Conservation (phyloP, 495 filamentous ascomycete genomes). For the Entonaema liquescens region DNA sequence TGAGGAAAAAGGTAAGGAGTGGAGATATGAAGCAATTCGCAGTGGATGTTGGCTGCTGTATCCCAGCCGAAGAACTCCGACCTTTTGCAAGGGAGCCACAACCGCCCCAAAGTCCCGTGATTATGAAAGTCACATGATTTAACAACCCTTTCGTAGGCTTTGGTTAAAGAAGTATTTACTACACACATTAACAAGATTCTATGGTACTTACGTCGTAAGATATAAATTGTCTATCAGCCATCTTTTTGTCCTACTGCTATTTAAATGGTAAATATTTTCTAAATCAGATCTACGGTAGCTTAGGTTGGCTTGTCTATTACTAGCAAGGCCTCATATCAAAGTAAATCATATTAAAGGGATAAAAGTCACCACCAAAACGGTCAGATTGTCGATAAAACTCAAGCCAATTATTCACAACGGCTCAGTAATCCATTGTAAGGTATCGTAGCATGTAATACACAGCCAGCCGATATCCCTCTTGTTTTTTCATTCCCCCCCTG, state of each 20-base stretch:
- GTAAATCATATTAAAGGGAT: background rate
- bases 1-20: conserved; percentile 52
- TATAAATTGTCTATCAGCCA: background rate
- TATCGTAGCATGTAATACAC: conserved; percentile 39
- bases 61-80: conserved; percentile 33
- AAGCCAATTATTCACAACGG: conserved; percentile 21
- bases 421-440: conserved; percentile 33
- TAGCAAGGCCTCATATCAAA: too few relatives aligned
- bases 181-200: too few relatives aligned
- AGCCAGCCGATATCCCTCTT: conserved; percentile 27
- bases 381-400: background rate
- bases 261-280: background rate
- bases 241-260: background rate
- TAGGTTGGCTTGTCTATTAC: too few relatives aligned
- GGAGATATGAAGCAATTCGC: conserved; percentile 54
- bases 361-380: background rate
- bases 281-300: too few relatives aligned
- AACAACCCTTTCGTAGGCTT: background rate
- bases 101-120: conserved; percentile 29
- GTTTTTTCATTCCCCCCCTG: conserved; percentile 9
- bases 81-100: conserved; percentile 21
- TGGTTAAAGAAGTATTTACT: too few relatives aligned
- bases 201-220: too few relatives aligned
- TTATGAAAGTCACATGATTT: conserved; percentile 36
- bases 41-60: conserved; percentile 46